A percentile compares a stretch with the other conserved stretches of the same genome.
Conservation (phyloP, 352 stramenopile genomes). For the Phytopythium vexans region DNA sequence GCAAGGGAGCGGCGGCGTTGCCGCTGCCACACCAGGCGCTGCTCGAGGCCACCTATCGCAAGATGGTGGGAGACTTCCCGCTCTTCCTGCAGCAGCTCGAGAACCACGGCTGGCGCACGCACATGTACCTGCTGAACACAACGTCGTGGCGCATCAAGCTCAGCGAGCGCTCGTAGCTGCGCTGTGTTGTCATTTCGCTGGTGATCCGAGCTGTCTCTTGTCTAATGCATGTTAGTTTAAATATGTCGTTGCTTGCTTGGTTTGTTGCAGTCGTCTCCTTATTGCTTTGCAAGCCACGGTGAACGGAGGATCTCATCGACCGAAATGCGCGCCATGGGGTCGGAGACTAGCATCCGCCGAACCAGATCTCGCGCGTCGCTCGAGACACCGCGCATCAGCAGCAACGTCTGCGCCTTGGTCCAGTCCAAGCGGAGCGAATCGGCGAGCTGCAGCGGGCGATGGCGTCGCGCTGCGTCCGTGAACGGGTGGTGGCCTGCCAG, state of each 20-base stretch:
- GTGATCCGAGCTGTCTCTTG: too few species aligned
- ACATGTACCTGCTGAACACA: slow-evolving; percentile 73
- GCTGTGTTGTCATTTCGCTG: too few species aligned
- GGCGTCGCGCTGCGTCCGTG: slow-evolving; percentile 12
- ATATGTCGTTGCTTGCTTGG: not conserved
- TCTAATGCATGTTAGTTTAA: too few species aligned
- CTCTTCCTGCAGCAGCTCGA: slow-evolving; percentile 64
- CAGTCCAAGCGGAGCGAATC: slow-evolving; percentile 46
- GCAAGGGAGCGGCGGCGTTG: not conserved
- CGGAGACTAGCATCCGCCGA: slow-evolving; percentile 30
- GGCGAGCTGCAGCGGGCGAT: slow-evolving; percentile 29
- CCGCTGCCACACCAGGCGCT: slow-evolving; percentile 18
- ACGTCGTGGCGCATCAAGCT: slow-evolving; percentile 64
- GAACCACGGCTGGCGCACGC: slow-evolving; percentile 59
- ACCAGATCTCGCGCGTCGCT: slow-evolving; percentile 28
- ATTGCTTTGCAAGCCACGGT: slow-evolving; percentile 13
- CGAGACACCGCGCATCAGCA: slow-evolving; percentile 26
- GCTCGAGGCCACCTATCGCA: slow-evolving; percentile 40
- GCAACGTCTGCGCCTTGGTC: slow-evolving; percentile 24
- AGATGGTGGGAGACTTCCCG: slow-evolving; percentile 54
- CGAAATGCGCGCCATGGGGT: slow-evolving; percentile 31
- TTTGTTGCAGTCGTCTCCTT: too few species aligned
- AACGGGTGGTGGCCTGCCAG: slow-evolving; percentile 59
- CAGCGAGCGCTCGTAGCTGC: slow-evolving; percentile 26
- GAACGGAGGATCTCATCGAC: slow-evolving; percentile 27